Percentiles rank a stretch among this genome's conserved stretches.
phyloP scores from a whole-genome alignment of 352 stramenopile genomes.

The Pythium sukuiense region DNA sequence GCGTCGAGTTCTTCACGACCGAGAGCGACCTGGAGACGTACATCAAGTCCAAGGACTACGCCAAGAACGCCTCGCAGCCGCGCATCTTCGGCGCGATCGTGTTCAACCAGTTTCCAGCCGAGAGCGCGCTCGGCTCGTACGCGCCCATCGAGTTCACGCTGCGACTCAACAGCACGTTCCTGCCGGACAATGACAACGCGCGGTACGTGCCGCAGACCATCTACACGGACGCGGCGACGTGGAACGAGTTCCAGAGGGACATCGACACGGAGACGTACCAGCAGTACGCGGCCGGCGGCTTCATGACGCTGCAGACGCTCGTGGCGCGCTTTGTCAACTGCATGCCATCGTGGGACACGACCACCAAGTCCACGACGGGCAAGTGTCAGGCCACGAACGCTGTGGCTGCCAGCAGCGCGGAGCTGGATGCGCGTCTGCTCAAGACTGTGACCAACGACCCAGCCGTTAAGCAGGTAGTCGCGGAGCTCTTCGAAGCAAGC shows the following conservation, averaged over 20 bases:
- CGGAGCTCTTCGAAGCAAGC: slow-evolving; percentile 5
- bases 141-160: slow-evolving; percentile 41
- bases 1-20: slow-evolving; percentile 35
- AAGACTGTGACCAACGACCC: slow-evolving; percentile 25
- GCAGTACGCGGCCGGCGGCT: slow-evolving; percentile 34
- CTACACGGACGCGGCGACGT: slow-evolving; percentile 19
- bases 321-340: slow-evolving; percentile 47
- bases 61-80: slow-evolving; percentile 17
- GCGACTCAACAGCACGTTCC: slow-evolving; percentile 41
- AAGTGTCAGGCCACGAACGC: slow-evolving; percentile 27
- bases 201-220: slow-evolving; percentile 37
- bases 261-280: slow-evolving; percentile 28
- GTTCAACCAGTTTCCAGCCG: slow-evolving; percentile 35
- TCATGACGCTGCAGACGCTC: slow-evolving; percentile 54
- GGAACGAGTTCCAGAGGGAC: slow-evolving; percentile 25
- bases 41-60: slow-evolving; percentile 41
- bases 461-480: slow-evolving; percentile 16
- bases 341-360: slow-evolving; percentile 34
- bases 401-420: slow-evolving; percentile 9
- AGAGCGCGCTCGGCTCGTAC: slow-evolving; percentile 25
- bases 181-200: slow-evolving; percentile 8
- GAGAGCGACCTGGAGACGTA: slow-evolving; percentile 35
- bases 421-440: slow-evolving; percentile 27
- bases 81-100: slow-evolving; percentile 50
- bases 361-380: slow-evolving; percentile 25